These are phyloP conservation scores for Globisporangium acanthophoron DNA, from an alignment of 352 stramenopile genomes.

Conservation along the genomic window DNA sequence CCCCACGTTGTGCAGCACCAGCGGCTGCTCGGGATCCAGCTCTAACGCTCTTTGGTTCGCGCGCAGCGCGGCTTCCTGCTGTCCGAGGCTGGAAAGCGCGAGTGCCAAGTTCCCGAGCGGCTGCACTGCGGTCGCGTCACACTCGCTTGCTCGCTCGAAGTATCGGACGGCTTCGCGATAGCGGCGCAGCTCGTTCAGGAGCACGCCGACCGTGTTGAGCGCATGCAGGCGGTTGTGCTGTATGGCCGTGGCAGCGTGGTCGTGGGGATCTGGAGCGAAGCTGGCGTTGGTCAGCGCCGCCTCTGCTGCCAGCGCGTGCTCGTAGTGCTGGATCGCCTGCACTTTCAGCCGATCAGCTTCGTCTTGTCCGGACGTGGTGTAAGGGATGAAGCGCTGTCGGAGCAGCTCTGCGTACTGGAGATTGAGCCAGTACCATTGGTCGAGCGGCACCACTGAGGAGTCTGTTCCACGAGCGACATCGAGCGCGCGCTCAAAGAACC, in stretches of 20 bases:
- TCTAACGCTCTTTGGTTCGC: constrained; percentile 13
- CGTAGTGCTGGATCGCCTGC: constrained; percentile 10
- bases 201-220: constrained; percentile 25
- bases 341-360: neutral
- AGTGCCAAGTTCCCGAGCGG: constrained; percentile 22
- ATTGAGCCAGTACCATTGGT: constrained; percentile 9
- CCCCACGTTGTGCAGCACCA: constrained; percentile 25
- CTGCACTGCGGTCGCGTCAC: constrained; percentile 9
- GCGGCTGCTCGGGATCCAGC: constrained; percentile 11
- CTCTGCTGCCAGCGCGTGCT: constrained; percentile 2
- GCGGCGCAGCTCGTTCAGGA: constrained; percentile 10
- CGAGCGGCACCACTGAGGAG: neutral
- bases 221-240: constrained; percentile 6
- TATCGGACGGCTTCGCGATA: constrained; percentile 3
- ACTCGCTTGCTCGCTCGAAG: constrained; percentile 11
- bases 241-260: neutral
- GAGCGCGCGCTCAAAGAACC: constrained; percentile 5
- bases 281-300: neutral
- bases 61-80: constrained; percentile 8
- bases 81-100: constrained; percentile 5
- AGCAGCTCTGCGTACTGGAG: constrained; percentile 16
- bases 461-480: neutral
- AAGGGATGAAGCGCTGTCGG: neutral
- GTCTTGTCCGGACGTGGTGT: neutral
- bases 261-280: neutral